A percentile compares a stretch with the other conserved stretches of the same genome.
phyloP scores from a whole-genome alignment of 768 basidiomycete genomes.

The Inosperma sp. region DNA sequence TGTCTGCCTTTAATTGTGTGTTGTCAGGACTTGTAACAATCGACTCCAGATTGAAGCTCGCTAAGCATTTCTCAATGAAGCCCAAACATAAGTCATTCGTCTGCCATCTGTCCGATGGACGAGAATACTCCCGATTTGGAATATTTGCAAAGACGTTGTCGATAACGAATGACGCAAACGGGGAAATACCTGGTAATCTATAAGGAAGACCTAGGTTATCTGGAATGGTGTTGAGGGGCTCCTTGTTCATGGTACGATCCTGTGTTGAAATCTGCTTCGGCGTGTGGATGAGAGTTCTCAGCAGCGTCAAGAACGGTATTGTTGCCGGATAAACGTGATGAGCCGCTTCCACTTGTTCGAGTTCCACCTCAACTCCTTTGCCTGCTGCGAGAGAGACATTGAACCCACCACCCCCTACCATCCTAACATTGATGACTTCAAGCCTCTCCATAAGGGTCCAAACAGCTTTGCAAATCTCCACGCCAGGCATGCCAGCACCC shows the following conservation, averaged over 20 bases:
- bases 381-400: conserved; percentile 48
- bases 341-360: conserved; percentile 82
- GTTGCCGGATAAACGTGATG: conserved; percentile 83
- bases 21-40: conserved; percentile 58
- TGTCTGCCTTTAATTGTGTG: conserved; percentile 46
- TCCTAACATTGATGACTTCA: conserved; percentile 77
- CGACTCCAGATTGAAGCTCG: conserved; percentile 74
- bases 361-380: conserved; percentile 79
- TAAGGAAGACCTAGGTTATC: conserved; percentile 77
- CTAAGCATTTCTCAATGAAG: conserved; percentile 80
- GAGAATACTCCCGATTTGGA: conserved; percentile 66
- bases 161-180: conserved; percentile 81
- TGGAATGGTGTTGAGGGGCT: conserved; percentile 70
- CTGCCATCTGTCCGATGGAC: conserved; percentile 76
- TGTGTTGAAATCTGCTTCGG: conserved; percentile 65
- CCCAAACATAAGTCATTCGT: conserved; percentile 80
- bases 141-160: conserved; percentile 86
- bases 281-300: conserved; percentile 79
- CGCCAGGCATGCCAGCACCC: conserved; percentile 65
- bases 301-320: conserved; percentile 78
- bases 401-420: conserved; percentile 34
- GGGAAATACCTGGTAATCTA: conserved; percentile 72
- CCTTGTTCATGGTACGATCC: conserved; percentile 53
- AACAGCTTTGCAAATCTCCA: conserved; percentile 76
- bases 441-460: conserved; percentile 83